Evolutionary conservation across 345 rosid genomes (phyloP).

Genomic region (Eucalyptus pauciflora): DNA sequence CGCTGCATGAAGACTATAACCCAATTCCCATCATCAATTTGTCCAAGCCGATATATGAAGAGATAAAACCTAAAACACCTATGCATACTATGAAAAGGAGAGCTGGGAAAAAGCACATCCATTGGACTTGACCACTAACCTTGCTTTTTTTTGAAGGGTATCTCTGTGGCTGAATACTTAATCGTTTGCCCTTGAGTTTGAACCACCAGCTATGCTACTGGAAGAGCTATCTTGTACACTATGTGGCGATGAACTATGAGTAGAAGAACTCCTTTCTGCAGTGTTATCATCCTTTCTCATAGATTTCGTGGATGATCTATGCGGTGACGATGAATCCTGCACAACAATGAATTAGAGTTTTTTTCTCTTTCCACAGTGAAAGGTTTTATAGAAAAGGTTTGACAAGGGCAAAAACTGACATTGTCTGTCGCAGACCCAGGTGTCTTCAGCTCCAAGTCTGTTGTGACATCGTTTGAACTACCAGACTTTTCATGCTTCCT

Average conservation of each 20-base stretch:
- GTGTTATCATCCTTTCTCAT: constrained; percentile 24
- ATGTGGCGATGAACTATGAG: constrained; percentile 62
- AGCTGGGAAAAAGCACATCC: not conserved
- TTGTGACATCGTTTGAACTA: constrained; percentile 58
- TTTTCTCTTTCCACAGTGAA: not conserved
- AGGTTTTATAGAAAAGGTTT: not conserved
- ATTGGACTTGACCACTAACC: not conserved
- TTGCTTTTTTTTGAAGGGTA: not conserved
- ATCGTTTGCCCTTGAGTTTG: constrained; percentile 11
- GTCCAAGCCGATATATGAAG: not conserved
- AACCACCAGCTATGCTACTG: constrained; percentile 47
- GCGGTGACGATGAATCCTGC: constrained; percentile 44
- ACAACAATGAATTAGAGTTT: not conserved
- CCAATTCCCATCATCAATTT: not conserved
- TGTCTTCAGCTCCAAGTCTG: constrained; percentile 81
- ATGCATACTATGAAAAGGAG: not conserved
- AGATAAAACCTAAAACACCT: not conserved
- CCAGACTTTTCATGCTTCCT: constrained; percentile 40
- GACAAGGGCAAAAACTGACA: constrained; percentile 16
- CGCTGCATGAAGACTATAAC: not conserved
- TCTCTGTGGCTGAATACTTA: not conserved
- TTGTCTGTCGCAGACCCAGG: constrained; percentile 70
- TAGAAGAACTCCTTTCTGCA: constrained; percentile 43
- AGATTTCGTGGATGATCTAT: constrained; percentile 33
- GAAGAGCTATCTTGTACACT: constrained; percentile 72